phyloP scores from a whole-genome alignment of 2,329 filamentous ascomycete genomes.

The Trichoderma oligosporum region DNA sequence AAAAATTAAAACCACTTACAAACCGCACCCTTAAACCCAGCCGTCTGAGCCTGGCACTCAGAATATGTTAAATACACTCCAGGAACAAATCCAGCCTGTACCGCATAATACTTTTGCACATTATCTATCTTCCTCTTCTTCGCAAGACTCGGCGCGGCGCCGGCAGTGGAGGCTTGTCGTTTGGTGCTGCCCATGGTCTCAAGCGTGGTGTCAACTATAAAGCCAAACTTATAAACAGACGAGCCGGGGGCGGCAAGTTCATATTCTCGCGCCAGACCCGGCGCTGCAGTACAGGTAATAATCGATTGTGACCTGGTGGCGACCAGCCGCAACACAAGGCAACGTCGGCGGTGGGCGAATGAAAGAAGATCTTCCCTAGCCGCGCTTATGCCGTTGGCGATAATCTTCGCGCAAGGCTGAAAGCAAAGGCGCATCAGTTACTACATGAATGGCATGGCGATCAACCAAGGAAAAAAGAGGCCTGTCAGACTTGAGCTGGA shows the following conservation, averaged over 20 bases:
- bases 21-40: conserved; percentile 59
- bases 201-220: conserved; percentile 8
- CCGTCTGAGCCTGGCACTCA: conserved; percentile 59
- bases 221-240: conserved; percentile 27
- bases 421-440: conserved; percentile 26
- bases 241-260: conserved; percentile 21
- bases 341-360: not conserved
- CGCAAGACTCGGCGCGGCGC: conserved; percentile 22
- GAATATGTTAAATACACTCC: conserved; percentile 61
- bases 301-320: conserved; percentile 9
- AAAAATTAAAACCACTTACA: no score
- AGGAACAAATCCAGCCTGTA: conserved; percentile 52
- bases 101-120: conserved; percentile 59
- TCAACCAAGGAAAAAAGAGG: conserved; percentile 4
- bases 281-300: conserved; percentile 18
- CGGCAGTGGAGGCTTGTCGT: conserved; percentile 26
- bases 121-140: conserved; percentile 51
- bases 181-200: conserved; percentile 29
- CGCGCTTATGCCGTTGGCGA: conserved; percentile 23
- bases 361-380: conserved; percentile 3
- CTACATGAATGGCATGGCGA: conserved; percentile 29
- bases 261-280: conserved; percentile 23
- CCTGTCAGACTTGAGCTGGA: not conserved
- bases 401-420: conserved; percentile 26
- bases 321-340: conserved; percentile 3